Evolutionary conservation across 441 rosid species (phyloP), one percentile per base, ranked within the genome.

Genomic region (Brassica hybrid): DNA sequence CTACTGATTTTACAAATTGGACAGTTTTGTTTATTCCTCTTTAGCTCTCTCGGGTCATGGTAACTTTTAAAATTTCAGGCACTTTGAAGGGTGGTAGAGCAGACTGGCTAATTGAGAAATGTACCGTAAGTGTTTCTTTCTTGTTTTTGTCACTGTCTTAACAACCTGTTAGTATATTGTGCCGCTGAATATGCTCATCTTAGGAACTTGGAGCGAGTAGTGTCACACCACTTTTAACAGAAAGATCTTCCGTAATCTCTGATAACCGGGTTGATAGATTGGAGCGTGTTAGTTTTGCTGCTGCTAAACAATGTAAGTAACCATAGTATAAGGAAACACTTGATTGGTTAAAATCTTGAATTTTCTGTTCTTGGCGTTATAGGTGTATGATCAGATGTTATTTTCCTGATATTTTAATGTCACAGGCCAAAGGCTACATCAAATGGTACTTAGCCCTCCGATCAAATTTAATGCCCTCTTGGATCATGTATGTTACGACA

Each of bases 41-140:
- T n/a, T n/a, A n/a, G n/a, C n/a, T n/a, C n/a, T 57, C 1, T 62
- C 0, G 36, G 1, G 30, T 77, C 64, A 4, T 80, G 25, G 67
- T 54, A 1, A 16, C 25, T 43, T 50, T 50, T 10, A 30, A 74
- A 18, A 18, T 12, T 9, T 59, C 80, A 93, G 98, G 96, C 74
- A 85, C 96, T 69, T 79, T 93, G 34, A 94, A 91, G 79, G 98
- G 98, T 25, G 98, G 97, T 80, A 85, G 94, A 71, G 96, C 93
- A 63, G 98, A 91, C 17, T 94, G 98, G 99, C 91, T 94, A 45
- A 83, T 94, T 58, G 97, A 94, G 85, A 94, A 91, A 88, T 94
- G 97, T 81, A 84, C 94, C 0, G 99, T 93, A 85, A 43, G 93
- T 85, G 21, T 79, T 27, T 8, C 69, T 5, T 48, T 59, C 16